phyloP scores from a whole-genome alignment of 2,329 filamentous ascomycete genomes.

The Neofusicoccum umdonicola region DNA sequence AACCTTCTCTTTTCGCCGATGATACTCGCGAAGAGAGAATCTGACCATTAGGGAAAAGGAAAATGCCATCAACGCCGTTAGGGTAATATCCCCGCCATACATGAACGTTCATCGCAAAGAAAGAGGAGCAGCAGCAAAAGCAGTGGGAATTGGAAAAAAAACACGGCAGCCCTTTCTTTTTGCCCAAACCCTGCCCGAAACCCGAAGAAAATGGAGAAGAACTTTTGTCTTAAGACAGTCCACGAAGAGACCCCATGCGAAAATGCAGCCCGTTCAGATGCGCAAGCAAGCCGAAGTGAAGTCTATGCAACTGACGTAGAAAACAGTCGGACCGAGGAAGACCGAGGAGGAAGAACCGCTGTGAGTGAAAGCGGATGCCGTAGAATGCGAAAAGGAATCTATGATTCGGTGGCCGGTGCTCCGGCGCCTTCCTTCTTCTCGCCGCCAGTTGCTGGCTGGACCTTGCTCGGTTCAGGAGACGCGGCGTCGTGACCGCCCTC shows the following conservation, averaged over 20 bases:
- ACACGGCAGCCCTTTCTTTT: conserved; percentile 13
- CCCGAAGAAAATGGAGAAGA: conserved; percentile 9
- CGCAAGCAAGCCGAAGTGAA: conserved; percentile 25
- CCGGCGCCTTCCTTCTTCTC: conserved; percentile 22
- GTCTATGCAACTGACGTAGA: conserved; percentile 27
- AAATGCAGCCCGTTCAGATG: conserved; percentile 25
- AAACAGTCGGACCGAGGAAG: conserved; percentile 8
- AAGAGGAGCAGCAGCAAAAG: conserved; percentile 1
- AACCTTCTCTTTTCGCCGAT: background rate
- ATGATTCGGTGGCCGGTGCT: conserved; percentile 34
- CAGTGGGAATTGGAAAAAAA: conserved; percentile 10
- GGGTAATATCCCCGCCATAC: conserved; percentile 12
- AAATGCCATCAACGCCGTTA: conserved; percentile 9
- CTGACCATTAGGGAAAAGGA: conserved; percentile 4
- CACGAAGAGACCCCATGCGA: conserved; percentile 13
- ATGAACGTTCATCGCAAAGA: conserved; percentile 9
- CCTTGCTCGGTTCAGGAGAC: conserved; percentile 24
- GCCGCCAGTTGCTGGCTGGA: conserved; percentile 23
- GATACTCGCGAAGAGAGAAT: background rate
- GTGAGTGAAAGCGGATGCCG: conserved; percentile 9
- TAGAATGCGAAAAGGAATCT: conserved; percentile 22
- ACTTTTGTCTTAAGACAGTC: conserved; percentile 18
- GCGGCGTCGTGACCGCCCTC: conserved; percentile 45
- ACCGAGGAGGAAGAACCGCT: conserved; percentile 2
- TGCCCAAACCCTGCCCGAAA: conserved; percentile 8